Evolutionary conservation across 257 asterid species (phyloP).

Genomic region (Petrea volubilis): DNA sequence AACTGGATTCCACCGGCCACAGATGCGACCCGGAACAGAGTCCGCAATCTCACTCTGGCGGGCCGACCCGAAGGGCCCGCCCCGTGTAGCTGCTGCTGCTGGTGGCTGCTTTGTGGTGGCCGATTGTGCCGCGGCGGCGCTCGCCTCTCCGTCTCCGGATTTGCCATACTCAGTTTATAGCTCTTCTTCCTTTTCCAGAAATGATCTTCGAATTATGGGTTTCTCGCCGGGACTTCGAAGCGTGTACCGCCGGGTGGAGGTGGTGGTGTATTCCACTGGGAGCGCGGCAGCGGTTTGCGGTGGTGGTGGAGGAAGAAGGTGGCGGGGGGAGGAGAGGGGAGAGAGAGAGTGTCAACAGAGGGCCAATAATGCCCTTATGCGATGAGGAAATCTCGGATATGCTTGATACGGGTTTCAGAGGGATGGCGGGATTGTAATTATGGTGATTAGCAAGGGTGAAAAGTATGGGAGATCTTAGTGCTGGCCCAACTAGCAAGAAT

Average conservation of each 20-base stretch:
- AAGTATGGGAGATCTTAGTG: not conserved
- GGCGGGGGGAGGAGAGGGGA: slow-evolving; percentile 1
- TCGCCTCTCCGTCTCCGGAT: slow-evolving; percentile 19
- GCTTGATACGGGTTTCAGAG: no score
- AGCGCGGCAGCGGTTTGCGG: not conserved
- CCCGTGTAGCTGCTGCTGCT: not conserved
- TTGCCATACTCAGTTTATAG: slow-evolving; percentile 12
- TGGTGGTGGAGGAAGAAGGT: slow-evolving; percentile 14
- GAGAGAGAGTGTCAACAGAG: not conserved
- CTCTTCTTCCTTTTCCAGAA: not conserved
- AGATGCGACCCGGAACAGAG: slow-evolving; percentile 72
- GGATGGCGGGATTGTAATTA: not conserved
- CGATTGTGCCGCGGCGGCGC: not conserved
- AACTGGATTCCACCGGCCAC: slow-evolving; percentile 94
- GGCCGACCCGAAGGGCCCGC: not conserved
- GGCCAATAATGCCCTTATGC: slow-evolving; percentile 19
- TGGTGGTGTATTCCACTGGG: not conserved
- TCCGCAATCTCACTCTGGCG: slow-evolving; percentile 42
- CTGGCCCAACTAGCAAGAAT: not conserved
- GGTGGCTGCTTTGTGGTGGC: not conserved
- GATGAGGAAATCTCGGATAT: not conserved
- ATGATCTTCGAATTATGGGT: no score
- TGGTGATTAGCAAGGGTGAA: not conserved
- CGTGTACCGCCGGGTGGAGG: slow-evolving; percentile 10
- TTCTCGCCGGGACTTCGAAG: not conserved